Base-by-base conservation (phyloP, 2,329 filamentous ascomycete genomes). In the Cryoendolithus antarcticus region DNA sequence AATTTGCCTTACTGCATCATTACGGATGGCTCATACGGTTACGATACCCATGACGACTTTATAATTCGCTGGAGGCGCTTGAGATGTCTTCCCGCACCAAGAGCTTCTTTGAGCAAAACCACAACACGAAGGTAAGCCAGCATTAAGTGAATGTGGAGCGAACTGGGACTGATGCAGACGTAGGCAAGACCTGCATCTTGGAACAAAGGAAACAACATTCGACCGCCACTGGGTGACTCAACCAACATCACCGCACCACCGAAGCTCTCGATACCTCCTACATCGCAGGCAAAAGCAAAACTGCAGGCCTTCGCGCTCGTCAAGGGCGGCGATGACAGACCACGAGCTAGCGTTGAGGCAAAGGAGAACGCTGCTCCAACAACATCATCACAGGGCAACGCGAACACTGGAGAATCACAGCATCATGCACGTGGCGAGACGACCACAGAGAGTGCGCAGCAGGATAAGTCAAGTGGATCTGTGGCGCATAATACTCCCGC, bases 221-320 rank as follows among this genome's bases (percentile, higher is more conserved):
- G 39, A 39, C 37, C 46, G 19, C 34, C 47, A 10, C 38, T 54
- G 10, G 35, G 27, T 34, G 53, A 55, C 24, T 39, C 44, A 8
- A 45, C 46, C 19, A 39, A 46, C 35, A 53, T 51, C 33, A 40
- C 39, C 4, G 50, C 56, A 42, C 49, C 51, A 33, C 46, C 56
- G n/a, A 58, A 61, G 42, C 56, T 64, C 34, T 58, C 64, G 6
- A 67, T 69, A 34, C 60, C 66, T 39, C 64, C 72, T 6, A 74
- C 70, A 8, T 62, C 64, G 4, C 63, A 70, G 45, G 70, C 71
- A 3, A 70, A 66, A 41, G 63, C 64, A 4, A 76, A 74, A 55
- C 58, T 75, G 40, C 69, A 70, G 52, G 63, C 66, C 24, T 76
- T 75, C 46, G 65, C 69, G 48, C 74, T 72, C 50, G 54, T 62